These are phyloP conservation scores for Rubroshorea leprosula DNA, from an alignment of 345 rosid genomes.

Conservation along the genomic window DNA sequence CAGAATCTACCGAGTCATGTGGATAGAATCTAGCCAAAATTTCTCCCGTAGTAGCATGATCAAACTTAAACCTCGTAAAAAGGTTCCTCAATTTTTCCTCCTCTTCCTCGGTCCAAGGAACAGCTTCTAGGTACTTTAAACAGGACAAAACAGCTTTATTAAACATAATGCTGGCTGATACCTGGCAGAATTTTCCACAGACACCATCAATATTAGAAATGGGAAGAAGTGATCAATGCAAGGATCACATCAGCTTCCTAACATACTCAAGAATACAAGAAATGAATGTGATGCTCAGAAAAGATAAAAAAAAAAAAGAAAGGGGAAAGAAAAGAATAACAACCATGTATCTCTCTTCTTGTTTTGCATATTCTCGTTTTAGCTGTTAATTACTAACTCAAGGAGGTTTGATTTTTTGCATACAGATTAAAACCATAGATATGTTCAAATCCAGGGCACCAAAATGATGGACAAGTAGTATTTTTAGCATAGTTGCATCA, in stretches of 20 bases:
- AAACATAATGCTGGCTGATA: conserved; percentile 68
- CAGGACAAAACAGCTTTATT: conserved; percentile 57
- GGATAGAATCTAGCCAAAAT: conserved; percentile 58
- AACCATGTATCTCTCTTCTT: too few species aligned
- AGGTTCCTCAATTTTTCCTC: conserved; percentile 74
- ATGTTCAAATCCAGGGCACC: too few species aligned
- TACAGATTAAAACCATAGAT: too few species aligned
- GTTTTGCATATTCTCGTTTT: too few species aligned
- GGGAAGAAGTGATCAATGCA: not conserved
- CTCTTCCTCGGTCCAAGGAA: conserved; percentile 98
- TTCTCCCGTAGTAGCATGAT: conserved; percentile 46
- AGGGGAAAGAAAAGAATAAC: too few species aligned
- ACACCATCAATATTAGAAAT: conserved; percentile 17
- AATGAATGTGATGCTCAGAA: too few species aligned
- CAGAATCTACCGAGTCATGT: conserved; percentile 29
- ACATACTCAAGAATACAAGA: too few species aligned
- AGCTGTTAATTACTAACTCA: too few species aligned
- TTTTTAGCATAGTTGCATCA: not conserved
- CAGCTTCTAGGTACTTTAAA: conserved; percentile 81
- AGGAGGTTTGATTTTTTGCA: too few species aligned
- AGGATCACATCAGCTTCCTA: too few species aligned
- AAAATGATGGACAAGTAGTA: too few species aligned
- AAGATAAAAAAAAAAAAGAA: too few species aligned
- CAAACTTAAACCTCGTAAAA: conserved; percentile 50
- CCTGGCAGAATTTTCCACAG: conserved; percentile 35